Evolutionary conservation across 208 protist genomes (phyloP).

Genomic region (Strigomonas culicis): DNA sequence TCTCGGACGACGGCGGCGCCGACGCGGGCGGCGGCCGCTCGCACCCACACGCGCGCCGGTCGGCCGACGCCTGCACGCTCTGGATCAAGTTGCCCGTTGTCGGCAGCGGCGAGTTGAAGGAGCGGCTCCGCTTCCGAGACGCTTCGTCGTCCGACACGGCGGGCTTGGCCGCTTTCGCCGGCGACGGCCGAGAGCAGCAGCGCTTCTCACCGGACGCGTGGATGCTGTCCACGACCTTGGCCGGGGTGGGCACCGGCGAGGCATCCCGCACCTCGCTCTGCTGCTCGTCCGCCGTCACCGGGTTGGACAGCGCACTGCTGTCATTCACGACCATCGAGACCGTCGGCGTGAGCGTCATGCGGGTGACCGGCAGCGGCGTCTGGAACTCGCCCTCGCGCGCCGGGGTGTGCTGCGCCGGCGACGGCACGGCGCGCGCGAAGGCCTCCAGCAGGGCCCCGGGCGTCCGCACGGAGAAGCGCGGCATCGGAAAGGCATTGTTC

Average conservation of each 20-base stretch:
- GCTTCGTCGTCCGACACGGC: too few relatives aligned
- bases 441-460: not conserved
- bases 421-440: not conserved
- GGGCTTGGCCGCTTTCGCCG: not conserved
- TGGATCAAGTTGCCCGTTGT: constrained; percentile 26
- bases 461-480: constrained; percentile 3
- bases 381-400: constrained; percentile 21
- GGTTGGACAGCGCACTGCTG: not conserved
- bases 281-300: not conserved
- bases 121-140: constrained; percentile 2
- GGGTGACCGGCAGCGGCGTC: constrained; percentile 26
- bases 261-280: not conserved
- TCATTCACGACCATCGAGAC: constrained; percentile 3
- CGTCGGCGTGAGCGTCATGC: constrained; percentile 2
- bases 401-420: constrained; percentile 8
- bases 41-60: constrained; percentile 19
- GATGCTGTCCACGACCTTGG: constrained; percentile 19
- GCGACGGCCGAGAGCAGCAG: constrained; percentile 12
- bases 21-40: not conserved
- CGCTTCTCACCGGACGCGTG: constrained; percentile 25
- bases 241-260: constrained; percentile 24
- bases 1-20: not conserved
- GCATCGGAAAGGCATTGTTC: constrained; percentile 2
- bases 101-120: constrained; percentile 8
- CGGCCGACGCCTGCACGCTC: constrained; percentile 20